Base-by-base conservation (phyloP, 2,329 filamentous ascomycete genomes). In the Beauveria pseudobassiana region DNA sequence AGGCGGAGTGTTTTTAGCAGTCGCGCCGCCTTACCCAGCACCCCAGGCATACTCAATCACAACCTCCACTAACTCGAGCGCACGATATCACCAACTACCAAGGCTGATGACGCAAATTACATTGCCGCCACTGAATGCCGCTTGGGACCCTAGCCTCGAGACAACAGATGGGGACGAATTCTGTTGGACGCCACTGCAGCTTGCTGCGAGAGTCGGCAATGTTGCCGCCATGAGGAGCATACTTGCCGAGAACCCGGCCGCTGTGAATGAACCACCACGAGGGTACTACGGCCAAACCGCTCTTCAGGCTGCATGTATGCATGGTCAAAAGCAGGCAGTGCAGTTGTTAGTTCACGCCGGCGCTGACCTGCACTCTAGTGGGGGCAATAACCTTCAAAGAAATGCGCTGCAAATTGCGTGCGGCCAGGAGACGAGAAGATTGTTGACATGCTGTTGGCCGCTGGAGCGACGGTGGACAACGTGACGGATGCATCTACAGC, bases 211-310 rank as follows among this genome's bases (percentile, higher is more conserved):
- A 45, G 67, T 67, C 10, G 73, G 74, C 28, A 66, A 76, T 59
- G 59, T 73, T 1, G 26, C 22, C 3, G 56, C 62, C 5, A 69
- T 75, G 1, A 61, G 51, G 24, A 24, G 63, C 0, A 68, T 74
- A 18, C 59, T 75, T 16, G 63, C 64, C 1, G 49, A 64, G 49
- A 69, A 70, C 20, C 54, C 63, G 22, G 66, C 67, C 20, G 67
- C 70, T 57, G 69, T 71, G 12, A 74, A 76, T 53, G 72, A 70
- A 0, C 68, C 67, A 12, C 69, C 74, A 3, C 64, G 62, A 16
- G 70, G 69, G 5, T 75, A 72, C 22, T 72, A 72, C 40, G 75
- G 75, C 9, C 66, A 72, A 38, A 75, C 74, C 3, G 74, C 75
- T 0, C 67, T 77, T 3, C 73, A 73, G 26, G 74, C 74, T 1